Percentiles rank a stretch among this genome's conserved stretches.
These are phyloP conservation scores for Iris macrosiphon DNA, from an alignment of 106 monocot genomes.

Conservation along the genomic window DNA sequence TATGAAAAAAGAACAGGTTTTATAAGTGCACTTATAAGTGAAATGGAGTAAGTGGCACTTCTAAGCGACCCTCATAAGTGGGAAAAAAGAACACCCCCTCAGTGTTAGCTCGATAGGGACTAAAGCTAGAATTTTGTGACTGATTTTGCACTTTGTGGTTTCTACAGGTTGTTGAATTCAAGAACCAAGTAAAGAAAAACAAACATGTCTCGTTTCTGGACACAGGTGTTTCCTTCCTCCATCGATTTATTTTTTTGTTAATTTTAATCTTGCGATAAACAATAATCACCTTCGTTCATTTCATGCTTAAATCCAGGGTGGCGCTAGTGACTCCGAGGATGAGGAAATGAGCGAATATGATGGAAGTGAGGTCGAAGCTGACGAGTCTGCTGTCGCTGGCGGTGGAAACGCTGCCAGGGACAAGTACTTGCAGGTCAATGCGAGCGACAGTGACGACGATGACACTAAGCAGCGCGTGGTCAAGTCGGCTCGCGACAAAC, in stretches of 20 bases:
- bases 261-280: background rate
- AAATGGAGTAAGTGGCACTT: too few relatives aligned
- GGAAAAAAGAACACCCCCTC: too few relatives aligned
- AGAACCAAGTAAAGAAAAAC: too few relatives aligned
- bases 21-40: too few relatives aligned
- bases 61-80: too few relatives aligned
- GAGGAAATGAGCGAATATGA: constrained; percentile 31
- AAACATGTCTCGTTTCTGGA: constrained; percentile 51
- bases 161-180: too few relatives aligned
- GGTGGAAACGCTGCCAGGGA: constrained; percentile 3
- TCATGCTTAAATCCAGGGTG: constrained; percentile 28
- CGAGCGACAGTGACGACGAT: constrained; percentile 68
- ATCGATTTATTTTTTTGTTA: background rate
- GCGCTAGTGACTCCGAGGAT: constrained; percentile 43
- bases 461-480: constrained; percentile 52
- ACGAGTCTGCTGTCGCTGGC: too few relatives aligned
- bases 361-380: constrained; percentile 19
- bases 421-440: constrained; percentile 29
- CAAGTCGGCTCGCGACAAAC: constrained; percentile 65
- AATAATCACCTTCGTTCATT: too few relatives aligned
- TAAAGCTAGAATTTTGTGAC: too few relatives aligned
- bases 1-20: too few relatives aligned
- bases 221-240: constrained; percentile 11
- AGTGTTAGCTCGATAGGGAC: too few relatives aligned
- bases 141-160: too few relatives aligned